Percentiles rank a stretch among this genome's conserved stretches.
phyloP scores from a whole-genome alignment of 768 basidiomycete genomes.

The Lactarius akahatsu region DNA sequence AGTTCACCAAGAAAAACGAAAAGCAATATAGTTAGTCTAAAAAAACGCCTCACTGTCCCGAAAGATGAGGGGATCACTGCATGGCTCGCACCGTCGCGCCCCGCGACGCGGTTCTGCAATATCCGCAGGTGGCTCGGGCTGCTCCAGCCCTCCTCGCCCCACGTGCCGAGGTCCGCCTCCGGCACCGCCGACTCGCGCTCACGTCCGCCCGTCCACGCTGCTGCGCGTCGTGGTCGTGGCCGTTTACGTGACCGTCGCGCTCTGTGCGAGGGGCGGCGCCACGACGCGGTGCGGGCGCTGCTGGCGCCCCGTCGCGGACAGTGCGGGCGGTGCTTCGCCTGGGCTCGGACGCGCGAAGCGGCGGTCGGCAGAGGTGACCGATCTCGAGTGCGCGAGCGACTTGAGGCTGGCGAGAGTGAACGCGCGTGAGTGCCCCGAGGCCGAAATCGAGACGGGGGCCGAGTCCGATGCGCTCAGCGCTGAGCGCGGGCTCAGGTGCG shows the following conservation, averaged over 20 bases:
- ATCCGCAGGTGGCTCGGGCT: conserved; percentile 23
- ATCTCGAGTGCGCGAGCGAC: conserved; percentile 50
- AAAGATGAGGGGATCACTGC: conserved; percentile 3
- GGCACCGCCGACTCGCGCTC: conserved; percentile 9
- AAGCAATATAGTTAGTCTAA: not conserved
- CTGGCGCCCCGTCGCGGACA: conserved; percentile 35
- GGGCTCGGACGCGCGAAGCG: conserved; percentile 26
- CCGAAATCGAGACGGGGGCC: conserved; percentile 46
- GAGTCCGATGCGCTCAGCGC: conserved; percentile 50
- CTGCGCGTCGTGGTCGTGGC: conserved; percentile 32
- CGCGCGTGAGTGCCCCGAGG: conserved; percentile 43
- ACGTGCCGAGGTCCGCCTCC: conserved; percentile 1
- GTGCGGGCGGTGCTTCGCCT: conserved; percentile 33
- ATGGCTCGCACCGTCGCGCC: conserved; percentile 13
- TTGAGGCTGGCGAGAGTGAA: conserved; percentile 38
- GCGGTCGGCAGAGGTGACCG: conserved; percentile 56
- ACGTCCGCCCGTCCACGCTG: conserved; percentile 30
- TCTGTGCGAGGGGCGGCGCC: conserved; percentile 9
- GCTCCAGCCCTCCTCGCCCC: conserved; percentile 26
- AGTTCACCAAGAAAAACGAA: not conserved
- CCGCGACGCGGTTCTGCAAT: conserved; percentile 24
- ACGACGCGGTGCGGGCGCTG: conserved; percentile 7
- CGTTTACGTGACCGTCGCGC: conserved; percentile 34
- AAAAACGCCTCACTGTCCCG: not conserved
- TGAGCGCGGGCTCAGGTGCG: conserved; percentile 52